Conservation (phyloP, 257 asterid genomes). For the Ilex asprella region DNA sequence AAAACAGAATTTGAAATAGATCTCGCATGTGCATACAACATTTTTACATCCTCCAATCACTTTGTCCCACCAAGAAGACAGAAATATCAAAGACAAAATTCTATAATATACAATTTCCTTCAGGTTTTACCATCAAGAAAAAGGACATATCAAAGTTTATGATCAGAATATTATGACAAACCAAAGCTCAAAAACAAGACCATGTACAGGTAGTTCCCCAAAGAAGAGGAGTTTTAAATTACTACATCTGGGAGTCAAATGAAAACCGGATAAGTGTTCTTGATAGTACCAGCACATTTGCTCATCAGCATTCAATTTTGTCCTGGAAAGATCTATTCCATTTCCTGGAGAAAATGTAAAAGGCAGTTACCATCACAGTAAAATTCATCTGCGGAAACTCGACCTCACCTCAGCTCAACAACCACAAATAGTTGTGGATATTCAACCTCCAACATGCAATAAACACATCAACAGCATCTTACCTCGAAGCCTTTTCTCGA, state of each 20-base stretch:
- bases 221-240: not conserved
- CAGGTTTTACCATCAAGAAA: too few species aligned
- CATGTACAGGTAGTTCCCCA: not conserved
- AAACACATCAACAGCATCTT: constrained; percentile 21
- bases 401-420: too few species aligned
- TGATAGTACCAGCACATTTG: constrained; percentile 95
- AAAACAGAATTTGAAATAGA: not conserved
- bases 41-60: constrained; percentile 6
- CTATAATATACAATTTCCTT: too few species aligned
- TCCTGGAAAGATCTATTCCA: constrained; percentile 74
- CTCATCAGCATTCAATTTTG: constrained; percentile 90
- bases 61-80: constrained; percentile 8
- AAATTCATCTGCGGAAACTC: too few species aligned
- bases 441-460: constrained; percentile 10
- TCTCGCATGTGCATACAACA: not conserved
- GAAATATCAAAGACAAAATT: constrained; percentile 6
- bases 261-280: constrained; percentile 11
- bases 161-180: not conserved
- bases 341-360: constrained; percentile 52
- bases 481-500: constrained; percentile 83
- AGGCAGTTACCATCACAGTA: constrained; percentile 1
- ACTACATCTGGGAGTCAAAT: constrained; percentile 8
- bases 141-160: too few species aligned
- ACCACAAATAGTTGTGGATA: constrained; percentile 3
- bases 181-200: not conserved